These are phyloP conservation scores for Teunomyces stri DNA, from an alignment of 805 yeast species.

Conservation along the genomic window DNA sequence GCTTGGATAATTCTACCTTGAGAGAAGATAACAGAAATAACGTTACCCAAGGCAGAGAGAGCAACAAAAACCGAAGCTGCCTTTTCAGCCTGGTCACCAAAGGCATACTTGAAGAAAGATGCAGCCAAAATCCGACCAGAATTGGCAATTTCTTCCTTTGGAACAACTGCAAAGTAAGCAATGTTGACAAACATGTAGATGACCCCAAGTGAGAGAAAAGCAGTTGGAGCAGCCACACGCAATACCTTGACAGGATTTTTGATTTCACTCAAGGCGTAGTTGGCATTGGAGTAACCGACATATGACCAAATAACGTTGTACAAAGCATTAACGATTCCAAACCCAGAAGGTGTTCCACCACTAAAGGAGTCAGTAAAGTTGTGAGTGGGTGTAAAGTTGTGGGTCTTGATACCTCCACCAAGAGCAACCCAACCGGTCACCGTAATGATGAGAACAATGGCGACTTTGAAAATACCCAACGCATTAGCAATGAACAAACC, in stretches of 20 bases:
- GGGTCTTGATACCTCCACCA: slow-evolving; percentile 61
- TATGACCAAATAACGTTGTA: slow-evolving; percentile 85
- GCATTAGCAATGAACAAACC: slow-evolving; percentile 64
- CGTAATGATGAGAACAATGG: slow-evolving; percentile 65
- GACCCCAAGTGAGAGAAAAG: slow-evolving; percentile 57
- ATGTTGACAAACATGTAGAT: slow-evolving; percentile 74
- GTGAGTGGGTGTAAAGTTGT: slow-evolving; percentile 49
- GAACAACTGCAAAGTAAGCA: slow-evolving; percentile 81
- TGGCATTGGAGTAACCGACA: slow-evolving; percentile 79
- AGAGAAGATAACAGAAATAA: slow-evolving; percentile 73
- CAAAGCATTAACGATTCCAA: slow-evolving; percentile 69
- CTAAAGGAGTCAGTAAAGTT: slow-evolving; percentile 59
- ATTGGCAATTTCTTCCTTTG: slow-evolving; percentile 53
- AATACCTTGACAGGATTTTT: slow-evolving; percentile 70
- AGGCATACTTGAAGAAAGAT: slow-evolving; percentile 67
- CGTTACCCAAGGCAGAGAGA: slow-evolving; percentile 77
- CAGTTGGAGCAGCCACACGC: slow-evolving; percentile 71
- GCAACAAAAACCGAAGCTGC: slow-evolving; percentile 82
- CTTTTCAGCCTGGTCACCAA: slow-evolving; percentile 64
- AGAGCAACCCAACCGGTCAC: slow-evolving; percentile 83
- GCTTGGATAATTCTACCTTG: slow-evolving; percentile 82
- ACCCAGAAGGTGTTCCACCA: slow-evolving; percentile 56
- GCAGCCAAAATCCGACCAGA: slow-evolving; percentile 78
- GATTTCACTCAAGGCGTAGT: slow-evolving; percentile 78
- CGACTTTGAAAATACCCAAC: slow-evolving; percentile 70